phyloP scores from a whole-genome alignment of 768 basidiomycete genomes.

The Lentinula edodes region DNA sequence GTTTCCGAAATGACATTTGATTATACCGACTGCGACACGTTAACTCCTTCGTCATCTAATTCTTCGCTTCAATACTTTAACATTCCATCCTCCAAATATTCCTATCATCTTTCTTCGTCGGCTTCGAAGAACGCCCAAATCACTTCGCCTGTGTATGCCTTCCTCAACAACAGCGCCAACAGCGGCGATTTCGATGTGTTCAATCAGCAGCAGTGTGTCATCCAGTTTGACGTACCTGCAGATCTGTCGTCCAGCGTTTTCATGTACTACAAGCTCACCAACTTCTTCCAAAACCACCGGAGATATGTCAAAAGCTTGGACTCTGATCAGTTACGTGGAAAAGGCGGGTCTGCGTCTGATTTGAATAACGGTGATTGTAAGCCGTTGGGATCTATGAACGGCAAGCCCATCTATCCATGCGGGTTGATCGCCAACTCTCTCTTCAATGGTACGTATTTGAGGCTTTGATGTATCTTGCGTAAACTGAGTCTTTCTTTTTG shows the following conservation, averaged over 20 bases:
- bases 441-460: conserved; percentile 72
- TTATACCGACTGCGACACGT: conserved; percentile 87
- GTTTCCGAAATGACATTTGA: conserved; percentile 94
- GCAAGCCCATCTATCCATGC: conserved; percentile 82
- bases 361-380: conserved; percentile 82
- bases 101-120: conserved; percentile 55
- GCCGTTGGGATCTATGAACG: conserved; percentile 60
- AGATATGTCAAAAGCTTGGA: conserved; percentile 93
- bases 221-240: conserved; percentile 80
- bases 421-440: conserved; percentile 95
- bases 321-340: conserved; percentile 79
- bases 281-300: conserved; percentile 98
- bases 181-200: conserved; percentile 35
- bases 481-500: background rate
- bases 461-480: background rate
- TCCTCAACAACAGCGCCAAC: conserved; percentile 52
- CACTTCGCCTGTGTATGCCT: conserved; percentile 69
- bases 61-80: conserved; percentile 33
- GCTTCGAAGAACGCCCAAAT: conserved; percentile 47
- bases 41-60: conserved; percentile 36
- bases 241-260: conserved; percentile 72
- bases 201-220: conserved; percentile 56
- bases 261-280: conserved; percentile 94
- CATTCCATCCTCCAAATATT: conserved; percentile 64
- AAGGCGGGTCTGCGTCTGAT: conserved; percentile 37